Base-by-base conservation (phyloP, 75 land plant species). In the Gnetum montanum region DNA sequence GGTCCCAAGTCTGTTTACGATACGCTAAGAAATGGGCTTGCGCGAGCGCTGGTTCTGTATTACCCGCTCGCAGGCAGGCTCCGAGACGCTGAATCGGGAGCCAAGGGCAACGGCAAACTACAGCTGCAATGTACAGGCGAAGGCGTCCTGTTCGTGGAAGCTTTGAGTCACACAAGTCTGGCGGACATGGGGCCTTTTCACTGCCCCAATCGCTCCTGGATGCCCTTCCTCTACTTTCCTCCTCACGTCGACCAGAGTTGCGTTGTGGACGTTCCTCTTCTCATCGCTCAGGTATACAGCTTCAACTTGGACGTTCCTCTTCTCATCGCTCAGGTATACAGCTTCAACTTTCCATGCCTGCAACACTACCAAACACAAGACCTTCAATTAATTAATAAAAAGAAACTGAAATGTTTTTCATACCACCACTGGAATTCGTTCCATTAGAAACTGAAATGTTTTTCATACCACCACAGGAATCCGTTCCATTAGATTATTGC, bases 31-130 rank as follows among this genome's bases (percentile, higher is more conserved):
- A 46, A 65, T 3, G 71, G 79, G 6, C 65, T 76, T 26, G 34
- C 79, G 6, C 23, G 10, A 1, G 69, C 71, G 6, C 8, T 80
- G 18, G 79, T 80, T 3, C 79, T 69, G 4, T 75, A 80, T 54
- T 76, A 75, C 55, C 79, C 83, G 16, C 65, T 80, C 15, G 55
- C 79, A 0, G 83, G 79, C 15, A 66, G 79, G 68, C 58, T 71
- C 6, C 43, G 57, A 24, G 79, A 71, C 31, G 49, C 66, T 6
- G 41, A 27, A 3, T n/a, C n/a, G n/a, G n/a, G n/a, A n/a, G n/a
- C n/a, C n/a, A n/a, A n/a, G n/a, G 31, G 34, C n/a, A 49, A 58
- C 24, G 78, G 83, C 18, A 79, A 79, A 38, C 52, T 80, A 3
- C 79, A 76, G 48, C 60, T 80, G 22, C 50, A 28, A 18, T 80